Base-by-base conservation (phyloP, 2,329 filamentous ascomycete genomes). In the Tolypocladium tundrense region DNA sequence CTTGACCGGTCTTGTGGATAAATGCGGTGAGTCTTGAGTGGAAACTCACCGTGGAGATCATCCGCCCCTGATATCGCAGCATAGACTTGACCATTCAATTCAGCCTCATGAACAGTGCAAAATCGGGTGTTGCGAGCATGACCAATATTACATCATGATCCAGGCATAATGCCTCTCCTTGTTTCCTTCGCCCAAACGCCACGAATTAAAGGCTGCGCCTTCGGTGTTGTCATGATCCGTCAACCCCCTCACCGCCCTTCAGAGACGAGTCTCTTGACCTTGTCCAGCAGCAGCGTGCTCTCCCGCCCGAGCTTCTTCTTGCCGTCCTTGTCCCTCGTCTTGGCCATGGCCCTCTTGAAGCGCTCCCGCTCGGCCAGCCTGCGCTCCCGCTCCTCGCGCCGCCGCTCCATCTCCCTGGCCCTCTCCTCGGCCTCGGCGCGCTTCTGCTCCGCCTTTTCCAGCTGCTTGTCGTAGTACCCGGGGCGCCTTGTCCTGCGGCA, bases 221-320 rank as follows among this genome's bases (percentile, higher is more conserved):
- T 50, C 16, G 45, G 37, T 14, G 37, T 39, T 39, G 6, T 14
- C 27, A 27, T 39, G 37, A 14, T 39, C 37, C 13, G 7, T 4
- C 13, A 19, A 14, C 31, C 4, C 13, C 11, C 37, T 54, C 58
- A 55, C 61, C 54, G 66, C 19, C 63, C 67, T 35, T 75, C 68
- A 2, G 77, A 79, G 61, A 94, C 82, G 72, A 95, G 77, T 69
- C 79, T 85, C 77, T 87, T 87, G 40, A 93, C 87, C 73, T 87
- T 90, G 67, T 91, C 88, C 58, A 96, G 75, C 65, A 96, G 66
- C 42, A 93, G 79, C 40, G 80, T 81, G 65, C 91, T 92, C 77
- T 96, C 91, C 60, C 90, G 80, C 1, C 91, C 91, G 53, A 96
- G 72, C 74, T 90, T 92, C 71, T 88, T 82, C 74, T 88, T 86